Base-by-base conservation (phyloP, 768 basidiomycete genomes). In the Gelatoporia subvermispora region DNA sequence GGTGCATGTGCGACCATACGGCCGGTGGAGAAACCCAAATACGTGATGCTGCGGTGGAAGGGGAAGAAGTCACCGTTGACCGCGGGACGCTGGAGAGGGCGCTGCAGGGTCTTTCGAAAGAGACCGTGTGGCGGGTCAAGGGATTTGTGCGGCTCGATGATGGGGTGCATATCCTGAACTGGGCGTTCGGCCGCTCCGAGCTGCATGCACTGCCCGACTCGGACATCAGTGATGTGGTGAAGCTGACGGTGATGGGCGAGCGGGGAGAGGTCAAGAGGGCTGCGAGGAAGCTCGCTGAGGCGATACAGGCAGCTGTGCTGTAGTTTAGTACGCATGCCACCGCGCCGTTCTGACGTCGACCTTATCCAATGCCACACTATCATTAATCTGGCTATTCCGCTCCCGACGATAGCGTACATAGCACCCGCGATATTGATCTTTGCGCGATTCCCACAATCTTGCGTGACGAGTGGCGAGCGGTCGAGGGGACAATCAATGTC, bases 231-330 rank as follows among this genome's bases (percentile, higher is more conserved):
- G 72, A 65, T 3, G 68, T 72, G 4, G 60, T 92, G 20, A 71
- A 75, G 47, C 54, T 95, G 63, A 95, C 92, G n/a, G 76, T 88
- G 23, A 97, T 97, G 94, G 93, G 93, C 8, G 86, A 88, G 62
- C 73, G 84, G 38, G 92, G 91, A 11, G 89, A 93, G 64, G 82
- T 91, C 42, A 75, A 70, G 55, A 65, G 78, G 50, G 71, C 79
- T 25, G 76, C 82, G 35, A 67, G 68, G 48, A 74, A 64, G 56
- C 74, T 96, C 31, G 76, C 83, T 43, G 65, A 59, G 41, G 60
- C 55, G 20, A 57, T 87, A 35, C 69, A 67, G 13, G 73, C 66
- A 31, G 51, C 60, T 28, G 47, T 75, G 43, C 47, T 60, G 43
- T 71, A 62, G 45, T 24, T 46, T 24, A n/a, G 41, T 9, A 39